Evolutionary conservation across 2,329 filamentous ascomycete genomes (phyloP).

Genomic region (Pleoardoris graminearum): DNA sequence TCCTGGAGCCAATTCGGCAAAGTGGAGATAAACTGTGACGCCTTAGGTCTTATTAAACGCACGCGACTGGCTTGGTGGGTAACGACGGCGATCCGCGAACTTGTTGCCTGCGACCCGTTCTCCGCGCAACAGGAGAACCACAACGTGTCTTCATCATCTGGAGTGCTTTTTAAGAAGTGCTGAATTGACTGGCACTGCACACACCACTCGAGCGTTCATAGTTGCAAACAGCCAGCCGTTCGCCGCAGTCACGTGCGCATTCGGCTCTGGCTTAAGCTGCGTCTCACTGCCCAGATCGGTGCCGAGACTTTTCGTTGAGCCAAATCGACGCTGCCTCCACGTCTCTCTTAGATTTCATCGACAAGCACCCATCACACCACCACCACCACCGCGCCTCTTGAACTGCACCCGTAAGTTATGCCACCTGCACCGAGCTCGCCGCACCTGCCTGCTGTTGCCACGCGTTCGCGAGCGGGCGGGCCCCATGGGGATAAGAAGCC

Average conservation of each 20-base stretch:
- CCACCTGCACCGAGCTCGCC: conserved; percentile 15
- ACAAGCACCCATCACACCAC: conserved; percentile 42
- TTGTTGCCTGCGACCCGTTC: conserved; percentile 34
- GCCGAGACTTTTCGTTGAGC: conserved; percentile 29
- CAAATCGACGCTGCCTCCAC: conserved; percentile 37
- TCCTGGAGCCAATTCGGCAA: not conserved
- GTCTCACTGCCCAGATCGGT: conserved; percentile 22
- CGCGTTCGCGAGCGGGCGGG: conserved; percentile 16
- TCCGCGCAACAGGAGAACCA: conserved; percentile 19
- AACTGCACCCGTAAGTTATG: conserved; percentile 41
- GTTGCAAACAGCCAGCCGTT: conserved; percentile 26
- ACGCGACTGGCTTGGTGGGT: conserved; percentile 2
- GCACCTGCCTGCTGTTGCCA: conserved; percentile 16
- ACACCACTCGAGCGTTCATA: conserved; percentile 9
- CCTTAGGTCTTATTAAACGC: conserved; percentile 1
- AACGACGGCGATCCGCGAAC: conserved; percentile 1
- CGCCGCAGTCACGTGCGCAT: conserved; percentile 35
- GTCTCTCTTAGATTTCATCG: conserved; percentile 46
- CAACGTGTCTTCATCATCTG: conserved; percentile 39
- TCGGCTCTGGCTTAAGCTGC: conserved; percentile 28
- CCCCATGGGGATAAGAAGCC: conserved; percentile 23
- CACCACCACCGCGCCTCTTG: conserved; percentile 41
- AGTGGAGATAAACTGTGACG: conserved; percentile 5
- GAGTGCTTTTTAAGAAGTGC: conserved; percentile 20
- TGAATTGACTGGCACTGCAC: conserved; percentile 19